Evolutionary conservation across 1,284 basidiomycete species (phyloP), one percentile per base, ranked within the genome.

Genomic region (Ustilago loliicola): DNA sequence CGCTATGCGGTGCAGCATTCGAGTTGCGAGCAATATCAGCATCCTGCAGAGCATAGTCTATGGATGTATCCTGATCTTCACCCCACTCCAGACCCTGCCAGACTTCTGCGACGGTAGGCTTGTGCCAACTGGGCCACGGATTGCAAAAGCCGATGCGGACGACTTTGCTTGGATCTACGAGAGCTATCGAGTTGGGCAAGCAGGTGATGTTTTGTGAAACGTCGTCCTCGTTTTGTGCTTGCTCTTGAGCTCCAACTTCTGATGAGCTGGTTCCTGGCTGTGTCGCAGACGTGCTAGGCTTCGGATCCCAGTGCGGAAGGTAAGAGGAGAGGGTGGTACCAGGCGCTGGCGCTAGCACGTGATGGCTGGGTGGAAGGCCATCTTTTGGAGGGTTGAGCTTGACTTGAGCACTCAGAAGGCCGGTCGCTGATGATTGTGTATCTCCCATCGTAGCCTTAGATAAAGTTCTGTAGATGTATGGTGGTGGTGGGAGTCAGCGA

Each of bases 81-180:
- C 77, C 80, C 83, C 83, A 85, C 19, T 78, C 66, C 3, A 85
- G 62, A 0, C 77, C 77, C 36, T 81, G 73, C 76, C 82, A 74
- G 1, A 85, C 67, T 36, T 84, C 73, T 15, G 61, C 27, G 6
- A 79, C 21, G 0, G 72, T 77, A 1, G 83, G 83, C 42, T 80
- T 82, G 58, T 76, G 77, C 72, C 76, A 80, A 60, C 80, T 82
- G 7, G 72, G 69, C 83, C 83, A 85, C 2, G 83, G 83, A 40
- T 85, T 85, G 19, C 66, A 75, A 42, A 85, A 85, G 4, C 81
- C 80, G 9, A 70, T 73, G 38, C 75, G 66, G 9, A 70, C 68
- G 15, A 67, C 71, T 29, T 65, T 73, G 47, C 25, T 30, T 3
- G 61, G 32, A 11, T 73, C 71, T 3, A 73, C 48, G 23, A 68